A percentile compares a stretch with the other conserved stretches of the same genome.
Conservation (phyloP, 352 stramenopile genomes). For the Peronospora destructor region DNA sequence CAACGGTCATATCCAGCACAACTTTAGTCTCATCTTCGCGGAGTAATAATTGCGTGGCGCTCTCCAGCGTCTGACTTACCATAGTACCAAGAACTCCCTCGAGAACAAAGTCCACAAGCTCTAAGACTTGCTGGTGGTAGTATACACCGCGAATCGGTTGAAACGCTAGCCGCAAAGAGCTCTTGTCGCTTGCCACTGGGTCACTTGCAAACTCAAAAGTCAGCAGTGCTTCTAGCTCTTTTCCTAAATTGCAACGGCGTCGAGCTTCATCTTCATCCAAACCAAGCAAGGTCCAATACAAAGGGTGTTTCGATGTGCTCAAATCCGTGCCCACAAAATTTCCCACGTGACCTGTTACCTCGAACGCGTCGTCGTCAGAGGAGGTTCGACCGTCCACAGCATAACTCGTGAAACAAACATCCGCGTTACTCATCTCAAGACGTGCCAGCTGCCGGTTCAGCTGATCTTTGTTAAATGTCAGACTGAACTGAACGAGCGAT, state of each 20-base stretch:
- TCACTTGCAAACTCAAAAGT: constrained; percentile 25
- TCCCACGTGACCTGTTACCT: constrained; percentile 41
- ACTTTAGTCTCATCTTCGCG: constrained; percentile 54
- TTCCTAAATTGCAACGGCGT: constrained; percentile 1
- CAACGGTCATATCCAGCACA: constrained; percentile 42
- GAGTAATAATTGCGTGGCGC: constrained; percentile 64
- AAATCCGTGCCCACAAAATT: constrained; percentile 74
- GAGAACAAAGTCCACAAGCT: constrained; percentile 76
- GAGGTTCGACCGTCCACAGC: constrained; percentile 5
- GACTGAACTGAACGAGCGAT: constrained; percentile 64
- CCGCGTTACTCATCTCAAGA: constrained; percentile 50
- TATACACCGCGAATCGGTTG: constrained; percentile 71
- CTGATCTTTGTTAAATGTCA: constrained; percentile 83
- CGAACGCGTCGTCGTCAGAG: constrained; percentile 21
- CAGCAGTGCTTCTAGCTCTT: constrained; percentile 17
- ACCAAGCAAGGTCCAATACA: constrained; percentile 64
- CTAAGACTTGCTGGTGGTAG: constrained; percentile 80
- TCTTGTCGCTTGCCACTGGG: constrained; percentile 29
- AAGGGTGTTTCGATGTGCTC: constrained; percentile 54
- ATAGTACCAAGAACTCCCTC: constrained; percentile 73
- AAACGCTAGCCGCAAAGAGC: constrained; percentile 43
- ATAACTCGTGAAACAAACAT: constrained; percentile 38
- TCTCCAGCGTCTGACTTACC: constrained; percentile 61
- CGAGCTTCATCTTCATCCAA: constrained; percentile 36
- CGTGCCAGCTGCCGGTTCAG: constrained; percentile 56